Conservation (phyloP, 1,139 yeast species). For the Starmera stellimalicola region DNA sequence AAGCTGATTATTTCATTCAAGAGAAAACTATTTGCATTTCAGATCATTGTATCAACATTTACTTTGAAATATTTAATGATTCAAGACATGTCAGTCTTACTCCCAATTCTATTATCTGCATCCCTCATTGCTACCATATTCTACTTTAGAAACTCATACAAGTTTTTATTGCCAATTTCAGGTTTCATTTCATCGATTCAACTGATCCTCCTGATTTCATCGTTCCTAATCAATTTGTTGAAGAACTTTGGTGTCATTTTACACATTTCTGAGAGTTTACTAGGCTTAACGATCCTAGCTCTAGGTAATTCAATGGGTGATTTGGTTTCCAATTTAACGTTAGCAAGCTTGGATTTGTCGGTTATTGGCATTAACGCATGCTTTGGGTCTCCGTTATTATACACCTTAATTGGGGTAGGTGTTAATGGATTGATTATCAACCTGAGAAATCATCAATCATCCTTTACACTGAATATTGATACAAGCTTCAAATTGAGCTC, state of each 20-base stretch:
- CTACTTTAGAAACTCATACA: too few relatives aligned
- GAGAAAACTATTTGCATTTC: constrained; percentile 5
- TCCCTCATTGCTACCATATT: too few relatives aligned
- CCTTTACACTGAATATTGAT: constrained; percentile 31
- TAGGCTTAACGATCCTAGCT: constrained; percentile 86
- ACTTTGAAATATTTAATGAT: constrained; percentile 3
- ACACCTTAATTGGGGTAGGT: constrained; percentile 55
- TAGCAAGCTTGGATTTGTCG: constrained; percentile 77
- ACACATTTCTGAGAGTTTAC: constrained; percentile 62
- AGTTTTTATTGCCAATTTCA: constrained; percentile 6
- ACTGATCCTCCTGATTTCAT: constrained; percentile 8
- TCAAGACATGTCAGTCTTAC: background rate
- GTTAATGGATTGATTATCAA: constrained; percentile 54
- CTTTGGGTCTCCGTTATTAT: constrained; percentile 80
- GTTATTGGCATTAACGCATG: constrained; percentile 91
- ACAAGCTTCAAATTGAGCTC: constrained; percentile 40
- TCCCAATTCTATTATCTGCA: background rate
- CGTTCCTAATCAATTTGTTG: constrained; percentile 10
- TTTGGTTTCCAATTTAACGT: constrained; percentile 70
- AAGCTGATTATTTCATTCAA: constrained; percentile 5
- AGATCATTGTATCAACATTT: constrained; percentile 5
- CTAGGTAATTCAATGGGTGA: constrained; percentile 91
- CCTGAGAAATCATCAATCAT: constrained; percentile 4
- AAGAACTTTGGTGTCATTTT: constrained; percentile 42
- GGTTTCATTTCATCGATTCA: constrained; percentile 14